Evolutionary conservation across 345 rosid genomes (phyloP).

Genomic region (Corchorus capsularis): DNA sequence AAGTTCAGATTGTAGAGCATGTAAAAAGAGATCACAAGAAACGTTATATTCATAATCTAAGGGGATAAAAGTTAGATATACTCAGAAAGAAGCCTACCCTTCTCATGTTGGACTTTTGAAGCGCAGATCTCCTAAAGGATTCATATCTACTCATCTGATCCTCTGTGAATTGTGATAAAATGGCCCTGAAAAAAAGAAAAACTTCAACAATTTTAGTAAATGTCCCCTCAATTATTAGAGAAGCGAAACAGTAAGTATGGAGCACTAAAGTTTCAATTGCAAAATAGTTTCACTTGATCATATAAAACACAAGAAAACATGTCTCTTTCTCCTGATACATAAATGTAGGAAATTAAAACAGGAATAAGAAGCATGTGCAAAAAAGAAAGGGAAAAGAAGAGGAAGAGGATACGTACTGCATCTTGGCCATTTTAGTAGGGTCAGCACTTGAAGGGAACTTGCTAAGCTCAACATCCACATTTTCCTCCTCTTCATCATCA

Average conservation of each 20-base stretch:
- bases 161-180: constrained; percentile 79
- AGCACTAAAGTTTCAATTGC: background rate
- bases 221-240: background rate
- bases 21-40: background rate
- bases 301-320: background rate
- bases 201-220: constrained; percentile 11
- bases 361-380: background rate
- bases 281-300: background rate
- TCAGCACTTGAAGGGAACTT: constrained; percentile 75
- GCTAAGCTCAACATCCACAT: constrained; percentile 78
- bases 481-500: constrained; percentile 90
- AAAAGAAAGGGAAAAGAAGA: background rate
- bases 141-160: constrained; percentile 90
- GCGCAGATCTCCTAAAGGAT: constrained; percentile 92
- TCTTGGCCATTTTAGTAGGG: constrained; percentile 83
- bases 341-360: background rate
- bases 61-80: background rate
- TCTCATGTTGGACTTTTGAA: constrained; percentile 90
- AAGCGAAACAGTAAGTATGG: background rate
- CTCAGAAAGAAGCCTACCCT: constrained; percentile 48
- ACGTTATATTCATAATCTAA: background rate
- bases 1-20: background rate
- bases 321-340: background rate
- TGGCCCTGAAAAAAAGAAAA: constrained; percentile 44
- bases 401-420: constrained; percentile 61